Base-by-base conservation (phyloP, 2,329 filamentous ascomycete species). In the Tolypocladium nubicola region DNA sequence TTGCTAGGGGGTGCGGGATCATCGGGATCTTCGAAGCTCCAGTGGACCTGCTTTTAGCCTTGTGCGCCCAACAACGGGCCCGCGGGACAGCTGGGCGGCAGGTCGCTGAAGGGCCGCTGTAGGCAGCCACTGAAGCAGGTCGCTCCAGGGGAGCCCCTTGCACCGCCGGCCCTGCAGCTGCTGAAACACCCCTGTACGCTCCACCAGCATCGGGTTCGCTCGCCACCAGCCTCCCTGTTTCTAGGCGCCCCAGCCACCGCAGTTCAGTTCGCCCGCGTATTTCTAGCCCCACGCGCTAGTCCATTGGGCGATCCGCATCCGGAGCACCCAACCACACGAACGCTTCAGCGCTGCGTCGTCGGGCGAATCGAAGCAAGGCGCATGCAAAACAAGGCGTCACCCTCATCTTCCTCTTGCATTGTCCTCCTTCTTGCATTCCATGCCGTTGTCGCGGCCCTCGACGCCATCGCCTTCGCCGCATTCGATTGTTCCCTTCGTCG, bases 141-240 rank as follows among this genome's bases (percentile, higher is more conserved):
- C 19, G 23, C 6, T 16, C 8, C 23, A 30, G 23, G 45, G 14
- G 21, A 2, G 23, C 23, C 45, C 45, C 45, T 33, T n/a, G 45
- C 45, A 11, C 9, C 30, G 47, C 30, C 11, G 47, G 47, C 47
- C 11, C 47, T 14, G 30, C 47, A 37, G 47, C 47, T 21, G 47
- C 30, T 50, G 47, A 35, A 16, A 35, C 47, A 47, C n/a, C 30
- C 47, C 47, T 37, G 47, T 19, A 21, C 19, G 47, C 47, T 37
- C 47, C 47, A 21, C 47, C 30, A 7, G 3, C 38, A 19, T 21
- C 19, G 47, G 45, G 30, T 30, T 52, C 47, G 26, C 26, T 19
- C 10, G 30, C 39, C 65, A 59, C 69, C 69, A 71, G 69, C 67
- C 67, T 64, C 69, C 65, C 62, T 59, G 63, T 67, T 71, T 70